Evolutionary conservation across 352 stramenopile species (phyloP).

Genomic region (Thalassiosira exigua): DNA sequence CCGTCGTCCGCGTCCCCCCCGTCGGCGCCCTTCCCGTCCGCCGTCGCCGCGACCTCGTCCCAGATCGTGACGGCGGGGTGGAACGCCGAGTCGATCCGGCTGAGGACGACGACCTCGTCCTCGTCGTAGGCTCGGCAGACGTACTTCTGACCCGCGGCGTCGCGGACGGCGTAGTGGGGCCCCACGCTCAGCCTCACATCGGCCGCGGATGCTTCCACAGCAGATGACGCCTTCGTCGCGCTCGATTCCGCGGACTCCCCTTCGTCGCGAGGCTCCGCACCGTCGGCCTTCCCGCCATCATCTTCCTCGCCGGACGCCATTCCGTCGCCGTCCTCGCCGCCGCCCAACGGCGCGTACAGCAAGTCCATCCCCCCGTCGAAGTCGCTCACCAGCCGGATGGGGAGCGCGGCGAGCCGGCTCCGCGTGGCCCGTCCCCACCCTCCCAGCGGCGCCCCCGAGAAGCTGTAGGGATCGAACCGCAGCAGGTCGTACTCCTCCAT

Average conservation of each 20-base stretch:
- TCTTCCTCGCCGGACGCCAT: neutral
- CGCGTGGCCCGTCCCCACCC: conserved; percentile 75
- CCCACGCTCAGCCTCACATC: conserved; percentile 7
- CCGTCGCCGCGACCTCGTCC: neutral
- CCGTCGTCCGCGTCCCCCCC: neutral
- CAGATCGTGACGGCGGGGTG: conserved; percentile 38
- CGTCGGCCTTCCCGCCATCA: neutral
- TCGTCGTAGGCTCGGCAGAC: conserved; percentile 75
- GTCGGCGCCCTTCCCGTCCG: neutral
- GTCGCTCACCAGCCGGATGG: conserved; percentile 66
- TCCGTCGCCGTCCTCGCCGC: conserved; percentile 24
- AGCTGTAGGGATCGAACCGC: conserved; percentile 54
- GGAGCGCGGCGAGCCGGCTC: conserved; percentile 68
- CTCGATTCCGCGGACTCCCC: neutral
- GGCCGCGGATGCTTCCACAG: neutral
- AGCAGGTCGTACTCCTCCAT: conserved; percentile 53
- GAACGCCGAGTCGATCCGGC: conserved; percentile 75
- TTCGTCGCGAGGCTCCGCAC: neutral
- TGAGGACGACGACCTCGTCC: conserved; percentile 70
- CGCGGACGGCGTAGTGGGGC: conserved; percentile 63
- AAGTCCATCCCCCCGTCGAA: conserved; percentile 38
- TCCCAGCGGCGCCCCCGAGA: conserved; percentile 74
- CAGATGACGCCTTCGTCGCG: neutral
- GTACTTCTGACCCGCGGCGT: conserved; percentile 63
- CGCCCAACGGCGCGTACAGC: conserved; percentile 3